These are phyloP conservation scores for Neofusicoccum ribis DNA, from an alignment of 2,329 filamentous ascomycete species.

Conservation along the genomic window DNA sequence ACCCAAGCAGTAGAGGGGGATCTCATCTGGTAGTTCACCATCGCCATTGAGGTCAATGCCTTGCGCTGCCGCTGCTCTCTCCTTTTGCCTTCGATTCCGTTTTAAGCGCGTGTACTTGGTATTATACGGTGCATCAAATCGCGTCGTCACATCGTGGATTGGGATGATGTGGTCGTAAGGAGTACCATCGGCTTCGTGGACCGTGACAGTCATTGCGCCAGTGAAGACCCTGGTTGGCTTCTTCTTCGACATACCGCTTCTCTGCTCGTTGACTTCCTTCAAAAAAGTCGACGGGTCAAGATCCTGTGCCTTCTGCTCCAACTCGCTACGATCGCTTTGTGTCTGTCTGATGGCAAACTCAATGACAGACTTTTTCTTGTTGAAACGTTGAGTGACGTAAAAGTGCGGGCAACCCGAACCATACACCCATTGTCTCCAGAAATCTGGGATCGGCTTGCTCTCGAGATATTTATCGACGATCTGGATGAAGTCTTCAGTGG, in stretches of 20 bases:
- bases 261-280: conserved; percentile 73
- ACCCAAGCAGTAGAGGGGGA: conserved; percentile 86
- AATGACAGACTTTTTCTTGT: conserved; percentile 95
- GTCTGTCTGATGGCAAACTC: conserved; percentile 86
- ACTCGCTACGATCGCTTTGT: conserved; percentile 44
- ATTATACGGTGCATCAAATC: conserved; percentile 95
- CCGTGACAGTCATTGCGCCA: conserved; percentile 94
- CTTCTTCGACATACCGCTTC: conserved; percentile 11
- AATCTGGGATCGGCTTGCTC: conserved; percentile 48
- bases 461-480: conserved; percentile 89
- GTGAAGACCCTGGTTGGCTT: conserved; percentile 76
- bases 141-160: conserved; percentile 81
- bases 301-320: conserved; percentile 30
- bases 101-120: conserved; percentile 99
- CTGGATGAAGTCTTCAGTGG: conserved; percentile 74
- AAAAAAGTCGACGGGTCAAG: conserved; percentile 77
- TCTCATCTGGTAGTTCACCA: conserved; percentile 65
- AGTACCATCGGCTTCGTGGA: conserved; percentile 96
- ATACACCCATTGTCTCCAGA: conserved; percentile 92
- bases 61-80: conserved; percentile 65
- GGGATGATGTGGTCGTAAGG: conserved; percentile 98
- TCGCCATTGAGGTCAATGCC: conserved; percentile 65
- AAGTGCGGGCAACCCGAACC: conserved; percentile 88
- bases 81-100: conserved; percentile 78
- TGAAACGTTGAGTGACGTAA: conserved; percentile 83